A percentile compares a stretch with the other conserved stretches of the same genome.
phyloP scores from a whole-genome alignment of 2,329 filamentous ascomycete genomes.

The Fusarium succisae region DNA sequence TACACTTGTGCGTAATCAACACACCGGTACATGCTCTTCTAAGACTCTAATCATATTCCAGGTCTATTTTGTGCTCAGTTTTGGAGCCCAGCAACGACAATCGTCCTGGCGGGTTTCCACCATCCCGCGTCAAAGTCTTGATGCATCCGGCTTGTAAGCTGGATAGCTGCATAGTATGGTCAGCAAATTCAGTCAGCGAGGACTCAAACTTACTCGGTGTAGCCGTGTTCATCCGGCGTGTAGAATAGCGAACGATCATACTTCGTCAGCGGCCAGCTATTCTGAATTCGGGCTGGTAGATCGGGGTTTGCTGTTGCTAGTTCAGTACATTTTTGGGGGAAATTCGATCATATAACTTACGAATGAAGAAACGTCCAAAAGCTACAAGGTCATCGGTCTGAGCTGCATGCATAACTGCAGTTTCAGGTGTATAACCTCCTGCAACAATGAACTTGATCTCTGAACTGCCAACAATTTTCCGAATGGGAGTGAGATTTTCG shows the following conservation, averaged over 20 bases:
- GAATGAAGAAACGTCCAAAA: slow-evolving; percentile 48
- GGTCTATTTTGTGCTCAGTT: neutral
- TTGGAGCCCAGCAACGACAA: neutral
- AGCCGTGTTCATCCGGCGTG: slow-evolving; percentile 27
- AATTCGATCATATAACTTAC: slow-evolving; percentile 6
- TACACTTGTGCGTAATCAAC: neutral
- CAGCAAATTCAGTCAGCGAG: neutral
- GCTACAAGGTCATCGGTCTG: slow-evolving; percentile 47
- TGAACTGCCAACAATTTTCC: slow-evolving; percentile 45
- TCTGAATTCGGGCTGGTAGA: slow-evolving; percentile 38
- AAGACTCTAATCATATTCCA: neutral
- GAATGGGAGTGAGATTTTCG: slow-evolving; percentile 47
- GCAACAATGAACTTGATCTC: slow-evolving; percentile 45
- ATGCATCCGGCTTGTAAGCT: slow-evolving; percentile 15
- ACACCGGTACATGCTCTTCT: neutral
- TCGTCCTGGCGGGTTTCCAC: neutral
- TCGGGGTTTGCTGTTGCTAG: slow-evolving; percentile 36
- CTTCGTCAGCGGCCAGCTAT: slow-evolving; percentile 34
- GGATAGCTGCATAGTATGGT: slow-evolving; percentile 18
- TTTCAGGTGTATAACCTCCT: slow-evolving; percentile 46
- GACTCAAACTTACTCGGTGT: slow-evolving; percentile 30
- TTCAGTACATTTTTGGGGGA: neutral
- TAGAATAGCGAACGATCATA: slow-evolving; percentile 38
- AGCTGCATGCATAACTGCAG: slow-evolving; percentile 44
- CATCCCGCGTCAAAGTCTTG: slow-evolving; percentile 20